Evolutionary conservation across 1,139 yeast species (phyloP), one percentile per base, ranked within the genome.

Genomic region (Petasospora fabianii): DNA sequence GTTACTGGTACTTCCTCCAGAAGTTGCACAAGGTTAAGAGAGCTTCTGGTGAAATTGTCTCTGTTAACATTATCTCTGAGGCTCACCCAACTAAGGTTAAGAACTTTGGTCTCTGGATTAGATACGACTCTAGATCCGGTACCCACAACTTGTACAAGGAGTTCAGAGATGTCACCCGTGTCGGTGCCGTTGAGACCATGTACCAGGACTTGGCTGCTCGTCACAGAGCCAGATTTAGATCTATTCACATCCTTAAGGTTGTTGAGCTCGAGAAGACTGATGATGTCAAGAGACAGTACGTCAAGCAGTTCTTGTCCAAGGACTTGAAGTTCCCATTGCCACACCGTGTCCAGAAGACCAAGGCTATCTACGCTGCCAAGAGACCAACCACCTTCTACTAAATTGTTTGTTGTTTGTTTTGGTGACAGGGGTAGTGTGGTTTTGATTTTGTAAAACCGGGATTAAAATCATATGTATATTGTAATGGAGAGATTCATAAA

Each of bases 131-230:
- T 60, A 94, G 98, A 84, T 94, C 98, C 61, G 99, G 99, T 79
- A 88, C 96, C 68, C 98, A 94, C 95, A 92, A 92, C 95, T 92
- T 92, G 97, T 92, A 92, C 97, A 92, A 87, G 82, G 99, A 92
- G 81, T 87, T 88, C 94, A 90, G 98, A 77, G 98, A 92, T 65
- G 95, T 90, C 63, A 77, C 97, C 78, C 94, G 99, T 80, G 95
- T 88, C 56, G 96, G 88, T 72, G 98, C 98, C 62, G 97, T 92
- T 68, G 96, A 86, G 73, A 80, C 95, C 70, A 84, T 92, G 84
- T 92, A 92, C 94, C 92, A 86, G 75, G 98, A 94, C 75, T 85
- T 92, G 84, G 99, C 99, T 75, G 97, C 98, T 62, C 92, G 98
- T 80, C 99, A 92, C 95, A 88, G 98, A 84, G 94, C 98, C 68